Evolutionary conservation across 2,329 filamentous ascomycete species (phyloP).

Genomic region (Cladosporium sphaerospermum): DNA sequence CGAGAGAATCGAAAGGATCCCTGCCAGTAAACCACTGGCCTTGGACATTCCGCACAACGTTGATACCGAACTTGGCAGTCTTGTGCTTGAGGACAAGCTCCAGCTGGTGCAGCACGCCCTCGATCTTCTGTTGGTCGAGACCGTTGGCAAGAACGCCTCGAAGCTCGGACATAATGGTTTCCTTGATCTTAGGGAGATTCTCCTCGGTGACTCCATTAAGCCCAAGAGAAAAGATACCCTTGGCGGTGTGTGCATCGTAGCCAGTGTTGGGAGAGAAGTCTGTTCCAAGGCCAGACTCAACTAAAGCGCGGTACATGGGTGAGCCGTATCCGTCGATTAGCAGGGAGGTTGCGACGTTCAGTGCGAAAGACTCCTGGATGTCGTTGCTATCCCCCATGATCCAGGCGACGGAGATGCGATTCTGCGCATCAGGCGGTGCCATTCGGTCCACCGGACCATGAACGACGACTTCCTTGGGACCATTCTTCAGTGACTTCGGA

Average conservation of each 20-base stretch:
- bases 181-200: conserved; percentile 70
- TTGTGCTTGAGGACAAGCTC: conserved; percentile 95
- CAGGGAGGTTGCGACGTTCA: conserved; percentile 74
- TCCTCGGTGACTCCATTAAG: conserved; percentile 80
- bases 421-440: conserved; percentile 77
- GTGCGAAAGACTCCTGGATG: conserved; percentile 79
- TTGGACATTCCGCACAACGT: conserved; percentile 79
- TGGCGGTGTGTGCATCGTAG: conserved; percentile 69
- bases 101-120: conserved; percentile 87
- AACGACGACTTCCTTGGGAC: conserved; percentile 64
- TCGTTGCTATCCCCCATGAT: conserved; percentile 76
- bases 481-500: conserved; percentile 64
- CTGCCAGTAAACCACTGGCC: conserved; percentile 93
- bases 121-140: conserved; percentile 84
- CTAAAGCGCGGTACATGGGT: conserved; percentile 79
- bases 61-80: conserved; percentile 90
- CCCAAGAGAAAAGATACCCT: conserved; percentile 82
- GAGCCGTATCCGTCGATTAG: conserved; percentile 94
- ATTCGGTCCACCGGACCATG: conserved; percentile 80
- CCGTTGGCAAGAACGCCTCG: conserved; percentile 64
- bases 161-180: conserved; percentile 66
- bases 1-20: conserved; percentile 82
- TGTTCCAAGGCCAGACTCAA: conserved; percentile 83
- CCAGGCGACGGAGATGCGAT: conserved; percentile 93
- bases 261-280: conserved; percentile 95